These are phyloP conservation scores for Penicillium maclennaniae DNA, from an alignment of 495 filamentous ascomycete genomes.

Conservation along the genomic window DNA sequence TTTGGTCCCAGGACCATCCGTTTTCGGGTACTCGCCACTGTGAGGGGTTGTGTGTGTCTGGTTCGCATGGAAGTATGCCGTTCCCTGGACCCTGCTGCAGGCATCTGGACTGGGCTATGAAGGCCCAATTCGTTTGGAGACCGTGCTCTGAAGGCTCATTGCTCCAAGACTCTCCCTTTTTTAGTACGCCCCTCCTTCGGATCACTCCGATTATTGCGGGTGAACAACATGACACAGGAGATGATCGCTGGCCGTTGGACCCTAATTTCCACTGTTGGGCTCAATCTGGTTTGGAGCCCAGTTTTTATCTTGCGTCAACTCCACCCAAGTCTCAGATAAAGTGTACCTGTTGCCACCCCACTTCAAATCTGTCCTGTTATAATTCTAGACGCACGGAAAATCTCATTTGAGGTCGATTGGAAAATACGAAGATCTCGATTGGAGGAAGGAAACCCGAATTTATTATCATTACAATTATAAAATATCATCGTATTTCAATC, in stretches of 20 bases:
- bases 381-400: neutral
- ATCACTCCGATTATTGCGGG: neutral
- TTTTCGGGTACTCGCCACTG: constrained; percentile 14
- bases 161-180: neutral
- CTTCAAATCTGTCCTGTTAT: constrained; percentile 10
- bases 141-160: neutral
- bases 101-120: neutral
- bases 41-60: constrained; percentile 7
- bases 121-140: neutral
- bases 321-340: constrained; percentile 23
- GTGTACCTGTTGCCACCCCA: constrained; percentile 17
- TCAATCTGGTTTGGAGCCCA: constrained; percentile 24
- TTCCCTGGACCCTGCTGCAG: neutral
- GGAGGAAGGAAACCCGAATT: neutral
- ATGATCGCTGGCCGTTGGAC: constrained; percentile 10
- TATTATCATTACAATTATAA: neutral
- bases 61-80: neutral
- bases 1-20: neutral
- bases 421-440: too few relatives aligned
- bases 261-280: constrained; percentile 23
- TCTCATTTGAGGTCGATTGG: too few relatives aligned
- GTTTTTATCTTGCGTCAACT: constrained; percentile 11
- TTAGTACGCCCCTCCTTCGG: neutral
- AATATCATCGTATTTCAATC: neutral
- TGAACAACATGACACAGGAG: neutral